Evolutionary conservation across 2,329 filamentous ascomycete species (phyloP), one percentile per base, ranked within the genome.

Genomic region (Aulographum hederae): DNA sequence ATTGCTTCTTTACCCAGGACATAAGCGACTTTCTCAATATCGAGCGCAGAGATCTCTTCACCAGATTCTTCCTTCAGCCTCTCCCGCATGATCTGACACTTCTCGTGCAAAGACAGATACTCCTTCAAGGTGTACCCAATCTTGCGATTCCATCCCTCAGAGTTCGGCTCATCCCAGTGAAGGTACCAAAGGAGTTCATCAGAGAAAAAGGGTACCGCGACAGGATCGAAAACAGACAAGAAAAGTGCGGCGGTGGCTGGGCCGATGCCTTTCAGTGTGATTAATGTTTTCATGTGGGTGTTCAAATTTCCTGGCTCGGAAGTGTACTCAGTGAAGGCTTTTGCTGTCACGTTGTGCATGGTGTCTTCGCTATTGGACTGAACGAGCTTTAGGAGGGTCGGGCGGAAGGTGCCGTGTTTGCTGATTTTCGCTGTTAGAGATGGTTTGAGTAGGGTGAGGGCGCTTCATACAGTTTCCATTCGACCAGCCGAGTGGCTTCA

Each of bases 171-270:
- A 26, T 61, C 61, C 45, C 65, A 68, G 43, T 68, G 68, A 4
- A 77, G 53, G 78, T 78, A 86, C 40, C 73, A 65, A 46, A 73
- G 86, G 15, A 31, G 18, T 16, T 89, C 80, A 45, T 91, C 81
- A 2, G 73, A 78, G 53, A 86, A 86, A 59, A 86, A 86, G 2
- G 78, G 65, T 30, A 73, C 60, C 10, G 54, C 52, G 1, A 58
- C 50, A 0, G 73, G 64, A 37, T 72, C 63, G 39, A 72, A 65
- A 4, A 77, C 67, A 4, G 73, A 67, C 3, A 89, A 61, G 1
- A 86, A 54, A 19, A 89, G 64, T 2, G 77, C 80, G 1, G 78
- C 79, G 1, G 79, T 86, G 5, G 80, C 80, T 2, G 80, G 78
- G 1, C 80, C 80, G 38, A 91, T 69, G 20, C 80, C 80, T 39